Base-by-base conservation (phyloP, 1,284 basidiomycete species). In the Bondarzewia mesenterica region DNA sequence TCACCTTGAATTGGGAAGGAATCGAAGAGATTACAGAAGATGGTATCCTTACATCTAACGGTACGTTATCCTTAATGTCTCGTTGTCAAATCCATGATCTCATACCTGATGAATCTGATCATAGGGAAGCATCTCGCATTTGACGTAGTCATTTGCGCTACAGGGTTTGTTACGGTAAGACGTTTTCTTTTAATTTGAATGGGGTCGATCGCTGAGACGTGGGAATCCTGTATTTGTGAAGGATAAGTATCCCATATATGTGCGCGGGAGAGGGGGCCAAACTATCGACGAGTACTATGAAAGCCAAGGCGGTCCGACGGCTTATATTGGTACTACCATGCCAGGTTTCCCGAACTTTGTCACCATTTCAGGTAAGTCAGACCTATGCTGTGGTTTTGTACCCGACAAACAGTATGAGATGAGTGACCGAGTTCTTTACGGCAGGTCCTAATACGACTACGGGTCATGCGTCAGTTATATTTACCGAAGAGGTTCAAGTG, bases 371-470 rank as follows among this genome's bases (percentile, higher is more conserved):
- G 54, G 54, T 46, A 29, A 3, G 48, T 7, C 1, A 18, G n/a
- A n/a, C n/a, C n/a, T n/a, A 6, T 32, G 29, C n/a, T 32, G 10
- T 32, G 4, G 5, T 4, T 32, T 32, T 32, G 29, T 32, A 10
- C 8, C 5, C 40, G 38, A 10, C 18, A 8, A 21, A 12, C 8
- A 40, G 20, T 14, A 12, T 18, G 18, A 25, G 14, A 10, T 16
- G 7, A 7, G n/a, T 32, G 12, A 7, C 12, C 29, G 10, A 32
- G 7, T 12, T n/a, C 29, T 10, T n/a, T 32, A 32, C 6, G 32
- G 38, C 50, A 75, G 74, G 74, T 10, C 73, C 75, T 0, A 76
- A 76, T 52, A 72, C 68, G 0, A 56, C 58, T 2, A 71, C 74
- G 1, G 73, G 74, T 0, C 69, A 74, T 50, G 70, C 69, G 0